Evolutionary conservation across 495 filamentous ascomycete species (phyloP).

Genomic region (Hyphodiscus hymeniophilus): DNA sequence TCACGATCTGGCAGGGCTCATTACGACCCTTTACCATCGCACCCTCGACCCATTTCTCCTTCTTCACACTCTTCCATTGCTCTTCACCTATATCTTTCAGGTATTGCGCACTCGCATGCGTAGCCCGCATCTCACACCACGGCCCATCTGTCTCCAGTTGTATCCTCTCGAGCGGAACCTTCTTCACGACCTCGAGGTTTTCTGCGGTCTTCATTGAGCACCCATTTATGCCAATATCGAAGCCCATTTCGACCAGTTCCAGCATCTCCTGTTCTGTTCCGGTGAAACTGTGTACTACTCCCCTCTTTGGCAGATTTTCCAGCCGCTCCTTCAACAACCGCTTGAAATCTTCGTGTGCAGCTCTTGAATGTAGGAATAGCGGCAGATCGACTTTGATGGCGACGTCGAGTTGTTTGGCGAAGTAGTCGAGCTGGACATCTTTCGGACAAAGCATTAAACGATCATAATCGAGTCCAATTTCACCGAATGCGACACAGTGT

Average conservation of each 20-base stretch:
- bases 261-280: constrained; percentile 64
- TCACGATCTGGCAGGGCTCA: constrained; percentile 75
- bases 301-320: constrained; percentile 47
- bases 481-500: constrained; percentile 74
- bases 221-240: constrained; percentile 67
- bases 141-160: constrained; percentile 78
- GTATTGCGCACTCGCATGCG: constrained; percentile 53
- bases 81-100: constrained; percentile 30
- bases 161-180: constrained; percentile 56
- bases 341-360: constrained; percentile 62
- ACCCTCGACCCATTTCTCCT: constrained; percentile 84
- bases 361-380: constrained; percentile 66
- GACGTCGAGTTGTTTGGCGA: constrained; percentile 68
- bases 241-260: constrained; percentile 50
- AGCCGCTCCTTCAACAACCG: constrained; percentile 43
- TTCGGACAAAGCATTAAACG: constrained; percentile 68
- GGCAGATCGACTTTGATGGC: constrained; percentile 58
- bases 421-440: constrained; percentile 76
- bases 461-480: constrained; percentile 96
- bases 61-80: constrained; percentile 60
- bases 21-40: constrained; percentile 86
- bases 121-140: constrained; percentile 48
- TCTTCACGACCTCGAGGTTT: constrained; percentile 59
- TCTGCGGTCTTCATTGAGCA: constrained; percentile 68
- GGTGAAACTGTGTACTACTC: constrained; percentile 71